Base-by-base conservation (phyloP, 225 moss, liverwort and hornwort genomes). In the Physcomitrium patens region DNA sequence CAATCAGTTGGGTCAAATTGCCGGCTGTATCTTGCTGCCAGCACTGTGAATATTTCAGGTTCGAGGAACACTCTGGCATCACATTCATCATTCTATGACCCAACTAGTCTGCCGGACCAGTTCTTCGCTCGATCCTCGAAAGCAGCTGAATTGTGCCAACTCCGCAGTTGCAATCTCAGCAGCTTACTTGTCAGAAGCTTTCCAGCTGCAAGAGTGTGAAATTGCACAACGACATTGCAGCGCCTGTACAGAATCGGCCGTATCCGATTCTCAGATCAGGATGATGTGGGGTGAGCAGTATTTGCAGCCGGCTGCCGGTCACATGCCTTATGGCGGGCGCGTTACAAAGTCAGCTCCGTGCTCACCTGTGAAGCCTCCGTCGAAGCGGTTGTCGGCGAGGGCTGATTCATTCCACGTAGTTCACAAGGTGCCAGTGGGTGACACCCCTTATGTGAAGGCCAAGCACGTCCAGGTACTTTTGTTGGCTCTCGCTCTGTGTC, bases 351-450 rank as follows among this genome's bases (percentile, higher is more conserved):
- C 96, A 44, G 96, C 96, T 64, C 96, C 97, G 0, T 97, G 97
- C 72, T 97, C 97, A 19, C 97, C 97, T 1, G 91, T 89, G 56
- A 97, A 94, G 82, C 97, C 94, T 7, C 79, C 83, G 24, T 89
- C 79, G 11, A 94, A 94, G 82, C 73, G 90, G 28, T 85, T 86
- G 16, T 90, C 93, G 4, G 89, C 93, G 5, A 82, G 94, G 65
- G 86, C 89, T 10, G 99, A 99, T 42, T 99, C 95, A 3, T 99
- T 99, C 46, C 99, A 99, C 60, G 99, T 99, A 26, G 90, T 99
- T 53, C 93, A 95, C 81, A 99, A 99, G 71, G 99, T 99, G 62
- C 95, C 99, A 12, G 81, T 92, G 1, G 99, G 99, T 44, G 99
- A 99, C 75, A 93, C 95, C 46, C 93, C 99, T 0, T 99, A 99